A percentile compares a stretch with the other conserved stretches of the same genome.
Evolutionary conservation across 2,329 filamentous ascomycete genomes (phyloP).

Genomic region (Peltaster fructicola): DNA sequence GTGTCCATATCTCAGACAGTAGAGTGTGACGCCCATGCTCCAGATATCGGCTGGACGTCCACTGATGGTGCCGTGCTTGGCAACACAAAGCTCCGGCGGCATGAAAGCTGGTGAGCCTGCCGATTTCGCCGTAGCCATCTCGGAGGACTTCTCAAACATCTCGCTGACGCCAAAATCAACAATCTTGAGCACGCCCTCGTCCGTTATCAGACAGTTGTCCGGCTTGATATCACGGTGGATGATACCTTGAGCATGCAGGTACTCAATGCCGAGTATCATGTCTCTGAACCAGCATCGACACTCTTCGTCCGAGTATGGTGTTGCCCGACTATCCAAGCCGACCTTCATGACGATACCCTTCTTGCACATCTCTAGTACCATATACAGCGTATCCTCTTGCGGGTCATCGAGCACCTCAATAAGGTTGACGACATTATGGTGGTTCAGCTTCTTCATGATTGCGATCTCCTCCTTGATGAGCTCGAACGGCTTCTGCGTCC

Average conservation of each 20-base stretch:
- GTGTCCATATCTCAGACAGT: constrained; percentile 73
- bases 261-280: constrained; percentile 86
- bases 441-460: constrained; percentile 97
- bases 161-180: constrained; percentile 98
- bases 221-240: constrained; percentile 97
- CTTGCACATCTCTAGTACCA: constrained; percentile 98
- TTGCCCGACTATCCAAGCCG: constrained; percentile 62
- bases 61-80: constrained; percentile 70
- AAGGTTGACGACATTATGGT: constrained; percentile 80
- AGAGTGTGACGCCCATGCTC: constrained; percentile 95
- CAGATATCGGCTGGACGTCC: constrained; percentile 88
- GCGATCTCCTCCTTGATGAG: constrained; percentile 92
- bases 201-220: constrained; percentile 79
- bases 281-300: constrained; percentile 91
- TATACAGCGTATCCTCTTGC: constrained; percentile 87
- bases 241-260: constrained; percentile 84
- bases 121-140: constrained; percentile 85
- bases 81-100: constrained; percentile 77
- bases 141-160: constrained; percentile 78
- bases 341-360: constrained; percentile 97
- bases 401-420: constrained; percentile 94
- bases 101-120: constrained; percentile 91
- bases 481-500: constrained; percentile 47
- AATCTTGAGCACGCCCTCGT: constrained; percentile 87
- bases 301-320: constrained; percentile 64